Base-by-base conservation (phyloP, 1,139 yeast species). In the Zygosaccharomyces sapae region DNA sequence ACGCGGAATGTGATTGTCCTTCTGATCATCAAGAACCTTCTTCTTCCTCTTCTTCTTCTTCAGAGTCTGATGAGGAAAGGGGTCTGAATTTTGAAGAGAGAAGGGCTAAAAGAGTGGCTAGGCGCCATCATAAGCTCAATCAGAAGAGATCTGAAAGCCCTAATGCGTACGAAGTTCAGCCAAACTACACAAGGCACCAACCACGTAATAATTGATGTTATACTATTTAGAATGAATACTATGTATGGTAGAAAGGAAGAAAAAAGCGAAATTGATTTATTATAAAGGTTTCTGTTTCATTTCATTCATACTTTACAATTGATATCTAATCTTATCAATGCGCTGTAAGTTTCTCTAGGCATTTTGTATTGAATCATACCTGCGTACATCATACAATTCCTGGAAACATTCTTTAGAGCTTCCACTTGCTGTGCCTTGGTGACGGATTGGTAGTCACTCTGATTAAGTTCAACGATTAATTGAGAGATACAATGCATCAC, bases 321-420 rank as follows among this genome's bases (percentile, higher is more conserved):
- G 18, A 84, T 76, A 63, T 88, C 96, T 51, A 89, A 71, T 54
- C 77, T 79, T 38, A 88, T 83, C 60, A 89, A 71, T 44, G 80
- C 75, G 56, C 88, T 79, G 65, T 87, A 89, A 0, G 89, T 83
- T 61, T 90, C 97, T 53, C 94, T 76, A 4, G 97, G 96, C 95
- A 92, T 88, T 64, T 86, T 82, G 68, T 87, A 90, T 68, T 89
- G 96, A 36, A 92, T 86, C 83, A 92, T 85, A 47, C 97, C 97
- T 10, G 97, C 96, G 66, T 85, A 92, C 2, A 90, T 80, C 88
- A 90, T 88, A 67, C 95, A 85, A 65, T 88, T 88, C 63, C 81
- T 84, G 4, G 96, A 89, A 52, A 86, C 76, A 41, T 71, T 74
- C 57, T 79, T 81, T 64, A 88, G 72, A 25, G 77, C 76, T 40